Evolutionary conservation across 2,329 filamentous ascomycete genomes (phyloP).

Genomic region (Pseudocercospora fijiensis): DNA sequence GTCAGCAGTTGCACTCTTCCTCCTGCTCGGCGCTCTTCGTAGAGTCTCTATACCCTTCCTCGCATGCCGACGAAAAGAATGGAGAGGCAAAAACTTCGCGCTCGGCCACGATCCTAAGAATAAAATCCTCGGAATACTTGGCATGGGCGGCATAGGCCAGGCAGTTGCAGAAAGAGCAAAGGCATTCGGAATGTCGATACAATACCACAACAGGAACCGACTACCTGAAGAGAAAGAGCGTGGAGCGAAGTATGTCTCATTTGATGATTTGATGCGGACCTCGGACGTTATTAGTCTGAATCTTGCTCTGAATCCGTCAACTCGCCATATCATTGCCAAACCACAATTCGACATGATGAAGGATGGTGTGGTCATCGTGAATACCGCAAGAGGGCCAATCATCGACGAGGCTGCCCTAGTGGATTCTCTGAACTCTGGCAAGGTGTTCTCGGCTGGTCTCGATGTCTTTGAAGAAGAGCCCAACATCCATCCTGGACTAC

Average conservation of each 20-base stretch:
- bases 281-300: slow-evolving; percentile 58
- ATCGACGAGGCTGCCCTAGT: slow-evolving; percentile 59
- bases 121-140: slow-evolving; percentile 57
- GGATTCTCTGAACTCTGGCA: slow-evolving; percentile 53
- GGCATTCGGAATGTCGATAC: slow-evolving; percentile 58
- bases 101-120: slow-evolving; percentile 56
- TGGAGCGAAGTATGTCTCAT: slow-evolving; percentile 55
- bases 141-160: slow-evolving; percentile 61
- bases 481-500: slow-evolving; percentile 52
- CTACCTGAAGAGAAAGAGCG: slow-evolving; percentile 44
- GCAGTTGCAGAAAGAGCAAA: slow-evolving; percentile 51
- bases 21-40: slow-evolving; percentile 54
- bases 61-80: slow-evolving; percentile 48
- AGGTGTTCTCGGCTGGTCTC: slow-evolving; percentile 55
- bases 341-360: slow-evolving; percentile 56
- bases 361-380: slow-evolving; percentile 57
- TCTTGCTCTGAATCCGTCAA: slow-evolving; percentile 52
- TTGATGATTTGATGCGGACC: slow-evolving; percentile 54
- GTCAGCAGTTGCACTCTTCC: slow-evolving; percentile 46
- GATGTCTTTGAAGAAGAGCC: slow-evolving; percentile 61
- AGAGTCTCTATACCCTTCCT: slow-evolving; percentile 49
- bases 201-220: slow-evolving; percentile 57
- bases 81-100: slow-evolving; percentile 46
- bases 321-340: slow-evolving; percentile 54
- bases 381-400: slow-evolving; percentile 58